Conservation (phyloP, 768 basidiomycete genomes). For the Russula olivacea region DNA sequence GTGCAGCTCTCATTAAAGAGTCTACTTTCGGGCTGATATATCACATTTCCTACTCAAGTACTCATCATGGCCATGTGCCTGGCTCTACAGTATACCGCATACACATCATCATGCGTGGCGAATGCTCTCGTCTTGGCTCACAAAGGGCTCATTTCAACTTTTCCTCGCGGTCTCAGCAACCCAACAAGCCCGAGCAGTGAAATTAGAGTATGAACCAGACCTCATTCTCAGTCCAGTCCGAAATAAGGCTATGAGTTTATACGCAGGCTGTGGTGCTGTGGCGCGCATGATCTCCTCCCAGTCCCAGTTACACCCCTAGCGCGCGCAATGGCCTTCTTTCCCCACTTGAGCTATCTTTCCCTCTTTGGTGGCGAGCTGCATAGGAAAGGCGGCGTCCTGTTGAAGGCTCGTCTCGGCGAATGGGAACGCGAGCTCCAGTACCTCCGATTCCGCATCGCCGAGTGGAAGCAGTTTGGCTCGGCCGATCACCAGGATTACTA, state of each 20-base stretch:
- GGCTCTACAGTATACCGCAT: too few relatives aligned
- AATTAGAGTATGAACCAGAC: not conserved
- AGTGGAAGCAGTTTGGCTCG: conserved; percentile 22
- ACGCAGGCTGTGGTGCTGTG: not conserved
- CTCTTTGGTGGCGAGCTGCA: conserved; percentile 23
- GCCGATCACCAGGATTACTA: conserved; percentile 22
- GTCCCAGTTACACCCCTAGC: not conserved
- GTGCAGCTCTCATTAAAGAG: too few relatives aligned
- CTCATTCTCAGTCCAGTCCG: conserved; percentile 12
- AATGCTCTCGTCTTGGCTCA: not conserved
- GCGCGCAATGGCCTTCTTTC: conserved; percentile 15
- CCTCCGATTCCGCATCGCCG: conserved; percentile 24
- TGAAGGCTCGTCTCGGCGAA: conserved; percentile 21
- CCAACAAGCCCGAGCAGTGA: not conserved
- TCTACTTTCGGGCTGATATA: too few relatives aligned
- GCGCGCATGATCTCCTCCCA: not conserved
- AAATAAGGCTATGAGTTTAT: not conserved
- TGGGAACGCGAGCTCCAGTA: conserved; percentile 26
- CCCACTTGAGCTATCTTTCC: conserved; percentile 4
- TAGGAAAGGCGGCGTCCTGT: conserved; percentile 14
- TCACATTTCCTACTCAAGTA: too few relatives aligned
- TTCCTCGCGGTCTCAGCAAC: not conserved
- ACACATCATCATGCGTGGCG: not conserved
- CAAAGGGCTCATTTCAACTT: not conserved
- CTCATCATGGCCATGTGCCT: too few relatives aligned